Evolutionary conservation across 805 yeast genomes (phyloP), one percentile per base, ranked within the genome.

Genomic region (Yamadazyma paraphyllophila): DNA sequence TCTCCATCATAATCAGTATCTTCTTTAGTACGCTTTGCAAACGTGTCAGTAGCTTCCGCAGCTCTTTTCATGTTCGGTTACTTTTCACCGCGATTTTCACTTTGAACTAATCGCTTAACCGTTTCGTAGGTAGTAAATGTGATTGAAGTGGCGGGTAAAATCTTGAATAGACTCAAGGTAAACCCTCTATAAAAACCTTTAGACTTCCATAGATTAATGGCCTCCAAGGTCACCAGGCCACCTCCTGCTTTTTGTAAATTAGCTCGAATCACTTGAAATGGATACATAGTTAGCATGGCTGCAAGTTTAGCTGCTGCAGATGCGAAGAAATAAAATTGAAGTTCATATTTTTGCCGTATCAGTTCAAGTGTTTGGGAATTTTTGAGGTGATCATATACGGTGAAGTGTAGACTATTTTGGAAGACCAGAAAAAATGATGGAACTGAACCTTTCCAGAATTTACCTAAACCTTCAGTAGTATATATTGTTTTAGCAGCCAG

Each of bases 131-230:
- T 86, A 4, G 85, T 72, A 60, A 94, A 89, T 0, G 98, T 94
- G 10, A 91, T 78, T 59, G 96, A 87, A 3, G 97, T 91, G 1
- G 97, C 90, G 0, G 99, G 99, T 4, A 94, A 74, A 0, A 92
- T 96, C 39, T 98, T 71, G 1, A 87, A 47, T 13, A 92, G 59
- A 52, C 90, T 91, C 1, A 96, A 85, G 1, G 80, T 66, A 13
- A 94, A 63, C 0, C 99, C 99, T 53, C 85, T 83, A 62, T 94
- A 94, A 49, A 91, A 85, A 0, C 60, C 92, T 45, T 82, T 86
- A 1, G 59, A 57, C 1, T 36, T 31, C 54, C 74, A 73, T 2
- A 88, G 68, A 12, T 62, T 56, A 9, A 35, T 42, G 2, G 73
- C 55, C 8, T 81, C 73, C 1, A 53, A 40, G 1, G 36, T 41